phyloP scores from a whole-genome alignment of 331 rosid genomes.

The Acacia concinna region DNA sequence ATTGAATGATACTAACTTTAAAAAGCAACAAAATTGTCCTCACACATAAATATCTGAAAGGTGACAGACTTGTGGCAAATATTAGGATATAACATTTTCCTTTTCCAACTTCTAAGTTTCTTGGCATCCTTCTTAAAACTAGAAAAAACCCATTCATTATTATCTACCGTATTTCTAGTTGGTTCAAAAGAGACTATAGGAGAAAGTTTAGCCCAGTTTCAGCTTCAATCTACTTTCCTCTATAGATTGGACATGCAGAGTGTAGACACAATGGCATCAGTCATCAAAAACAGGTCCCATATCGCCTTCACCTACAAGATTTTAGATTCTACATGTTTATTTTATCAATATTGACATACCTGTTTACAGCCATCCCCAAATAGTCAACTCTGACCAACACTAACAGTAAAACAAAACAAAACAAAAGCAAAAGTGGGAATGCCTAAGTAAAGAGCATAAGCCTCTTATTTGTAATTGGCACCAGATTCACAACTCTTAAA shows the following conservation, averaged over 20 bases:
- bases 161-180: background rate
- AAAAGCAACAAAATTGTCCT: slow-evolving; percentile 6
- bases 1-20: slow-evolving; percentile 2
- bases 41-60: background rate
- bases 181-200: background rate
- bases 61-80: slow-evolving; percentile 5
- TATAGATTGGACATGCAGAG: background rate
- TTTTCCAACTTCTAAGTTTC: background rate
- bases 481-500: slow-evolving; percentile 4
- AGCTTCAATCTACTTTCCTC: background rate
- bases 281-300: background rate
- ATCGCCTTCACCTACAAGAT: background rate
- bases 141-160: slow-evolving; percentile 1
- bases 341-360: background rate
- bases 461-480: slow-evolving; percentile 1
- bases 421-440: background rate
- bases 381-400: background rate
- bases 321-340: background rate
- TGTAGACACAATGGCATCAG: background rate
- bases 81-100: background rate
- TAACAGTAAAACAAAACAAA: background rate
- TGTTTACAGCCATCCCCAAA: background rate
- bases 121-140: background rate
- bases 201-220: slow-evolving; percentile 11
- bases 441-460: background rate